phyloP scores from a whole-genome alignment of 371 early-diverging fungal species.

The Capillidium rhysosporum region DNA sequence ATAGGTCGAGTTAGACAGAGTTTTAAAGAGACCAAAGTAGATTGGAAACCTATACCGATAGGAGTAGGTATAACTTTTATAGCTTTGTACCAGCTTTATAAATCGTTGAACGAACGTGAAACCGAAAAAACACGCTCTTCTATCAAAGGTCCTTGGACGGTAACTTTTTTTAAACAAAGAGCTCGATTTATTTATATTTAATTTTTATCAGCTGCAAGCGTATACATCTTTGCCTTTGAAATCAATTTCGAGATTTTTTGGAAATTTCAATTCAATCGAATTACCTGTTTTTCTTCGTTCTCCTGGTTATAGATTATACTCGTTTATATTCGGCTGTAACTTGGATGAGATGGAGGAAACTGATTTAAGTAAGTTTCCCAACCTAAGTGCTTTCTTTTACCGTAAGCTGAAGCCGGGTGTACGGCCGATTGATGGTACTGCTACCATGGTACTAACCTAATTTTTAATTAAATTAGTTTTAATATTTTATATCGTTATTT shows the following conservation, averaged over 20 bases:
- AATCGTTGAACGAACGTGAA: slow-evolving; percentile 18
- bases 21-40: slow-evolving; percentile 16
- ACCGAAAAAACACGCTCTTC: slow-evolving; percentile 12
- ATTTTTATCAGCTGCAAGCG: slow-evolving; percentile 39
- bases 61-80: slow-evolving; percentile 61
- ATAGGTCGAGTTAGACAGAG: too few species aligned
- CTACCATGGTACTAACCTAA: slow-evolving; percentile 44
- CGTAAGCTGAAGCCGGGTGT: slow-evolving; percentile 58
- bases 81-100: slow-evolving; percentile 33
- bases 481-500: background rate
- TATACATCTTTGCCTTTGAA: slow-evolving; percentile 73
- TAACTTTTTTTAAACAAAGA: slow-evolving; percentile 12
- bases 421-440: slow-evolving; percentile 39
- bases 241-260: slow-evolving; percentile 76
- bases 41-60: slow-evolving; percentile 59
- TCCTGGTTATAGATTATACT: slow-evolving; percentile 55
- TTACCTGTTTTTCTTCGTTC: slow-evolving; percentile 58
- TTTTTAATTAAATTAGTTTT: background rate
- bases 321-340: slow-evolving; percentile 74
- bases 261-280: slow-evolving; percentile 51
- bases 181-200: background rate
- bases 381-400: slow-evolving; percentile 79
- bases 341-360: slow-evolving; percentile 80
- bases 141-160: slow-evolving; percentile 68
- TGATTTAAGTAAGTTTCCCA: slow-evolving; percentile 53